Conservation (phyloP, 2,329 filamentous ascomycete species). For the Apiospora hydei region DNA sequence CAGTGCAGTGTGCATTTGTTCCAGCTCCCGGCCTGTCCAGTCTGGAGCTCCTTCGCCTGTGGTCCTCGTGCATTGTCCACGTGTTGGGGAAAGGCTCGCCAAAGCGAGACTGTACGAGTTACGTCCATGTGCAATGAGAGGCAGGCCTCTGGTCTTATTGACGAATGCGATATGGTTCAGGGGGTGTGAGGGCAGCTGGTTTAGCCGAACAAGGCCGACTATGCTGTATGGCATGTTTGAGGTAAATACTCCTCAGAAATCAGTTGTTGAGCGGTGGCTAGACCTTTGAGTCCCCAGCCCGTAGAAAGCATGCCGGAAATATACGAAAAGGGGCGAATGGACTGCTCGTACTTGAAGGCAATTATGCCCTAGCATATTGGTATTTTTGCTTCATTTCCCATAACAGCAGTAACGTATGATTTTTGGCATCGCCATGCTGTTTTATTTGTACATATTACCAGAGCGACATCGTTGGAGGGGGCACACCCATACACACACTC, state of each 20-base stretch:
- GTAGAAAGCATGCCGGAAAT: neutral
- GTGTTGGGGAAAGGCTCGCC: too few species aligned
- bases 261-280: neutral
- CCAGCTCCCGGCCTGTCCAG: too few species aligned
- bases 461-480: neutral
- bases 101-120: too few species aligned
- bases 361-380: neutral
- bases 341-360: neutral
- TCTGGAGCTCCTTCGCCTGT: too few species aligned
- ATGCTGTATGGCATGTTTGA: neutral
- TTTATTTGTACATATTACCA: conserved; percentile 5
- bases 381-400: neutral
- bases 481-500: neutral
- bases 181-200: too few species aligned
- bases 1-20: too few species aligned
- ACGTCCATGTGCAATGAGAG: too few species aligned
- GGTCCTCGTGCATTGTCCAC: too few species aligned
- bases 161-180: too few species aligned
- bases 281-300: neutral
- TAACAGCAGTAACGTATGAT: neutral
- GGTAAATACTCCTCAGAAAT: neutral
- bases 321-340: neutral
- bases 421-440: neutral
- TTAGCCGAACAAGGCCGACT: neutral
- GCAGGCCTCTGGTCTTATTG: too few species aligned